Evolutionary conservation across 1,139 yeast genomes (phyloP), one percentile per base, ranked within the genome.

Genomic region (Sugiyamaella novakii): DNA sequence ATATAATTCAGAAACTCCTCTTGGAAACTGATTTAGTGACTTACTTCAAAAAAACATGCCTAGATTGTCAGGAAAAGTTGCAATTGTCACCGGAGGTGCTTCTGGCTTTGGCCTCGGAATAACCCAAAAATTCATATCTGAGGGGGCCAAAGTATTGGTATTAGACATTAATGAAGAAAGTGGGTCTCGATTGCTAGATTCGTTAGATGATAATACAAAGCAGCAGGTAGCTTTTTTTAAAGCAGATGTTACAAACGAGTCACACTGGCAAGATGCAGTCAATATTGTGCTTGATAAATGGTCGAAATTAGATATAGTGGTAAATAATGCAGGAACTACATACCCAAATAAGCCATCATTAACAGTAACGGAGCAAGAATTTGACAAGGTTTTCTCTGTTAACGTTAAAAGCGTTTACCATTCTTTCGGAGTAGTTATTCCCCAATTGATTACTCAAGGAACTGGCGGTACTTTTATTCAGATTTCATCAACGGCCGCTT

Each of bases 61-160:
- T 6, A 35, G 51, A 25, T 45, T 56, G 10, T 59, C 59, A 41
- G 72, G 68, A 22, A 66, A 62, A 49, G 72, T 67, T 25, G 67
- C 74, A 6, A 59, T 67, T 17, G 68, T 70, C 27, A 71, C 75
- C 1, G 75, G 76, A 10, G 73, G 72, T 14, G 64, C 69, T 43
- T 61, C 69, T 30, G 75, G 75, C 3, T 70, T 72, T 43, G 75
- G 75, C 3, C 58, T 64, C 6, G 60, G 58, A 17, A 58, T 57
- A 12, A 52, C 49, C 19, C 43, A 54, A 29, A 57, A 57, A 42
- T 57, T 57, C 29, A 47, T 56, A 12, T 49, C 37, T 8, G 58
- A 54, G 31, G 59, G 59, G 3, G 54, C 59, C 10, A 54, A 48
- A 27, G 58, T 57, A 10, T 41, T 56, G 12, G 49, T 57, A 7